Percentiles rank a stretch among this genome's conserved stretches.
These are phyloP conservation scores for Rhodomyrtus psidioides DNA, from an alignment of 441 rosid genomes.

Conservation along the genomic window DNA sequence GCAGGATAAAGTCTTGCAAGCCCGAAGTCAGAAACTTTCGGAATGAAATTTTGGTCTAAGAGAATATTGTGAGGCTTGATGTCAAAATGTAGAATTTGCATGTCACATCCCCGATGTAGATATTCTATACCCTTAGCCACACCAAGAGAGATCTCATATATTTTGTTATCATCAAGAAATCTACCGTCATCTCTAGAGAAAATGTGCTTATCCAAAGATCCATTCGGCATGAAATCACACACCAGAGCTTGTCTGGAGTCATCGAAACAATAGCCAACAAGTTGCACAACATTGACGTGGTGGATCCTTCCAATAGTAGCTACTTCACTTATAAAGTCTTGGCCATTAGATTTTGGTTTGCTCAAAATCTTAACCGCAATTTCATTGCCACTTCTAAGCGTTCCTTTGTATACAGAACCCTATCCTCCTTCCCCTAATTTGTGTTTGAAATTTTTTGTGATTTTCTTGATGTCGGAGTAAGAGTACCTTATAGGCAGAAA, in stretches of 20 bases:
- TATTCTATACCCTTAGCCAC: not conserved
- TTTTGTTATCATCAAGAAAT: not conserved
- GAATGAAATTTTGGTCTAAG: not conserved
- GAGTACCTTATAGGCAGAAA: not conserved
- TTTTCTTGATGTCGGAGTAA: not conserved
- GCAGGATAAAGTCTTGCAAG: not conserved
- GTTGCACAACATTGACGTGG: not conserved
- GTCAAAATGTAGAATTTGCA: not conserved
- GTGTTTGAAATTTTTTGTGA: not conserved
- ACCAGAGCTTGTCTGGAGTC: not conserved
- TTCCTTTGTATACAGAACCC: not conserved
- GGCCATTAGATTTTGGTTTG: not conserved
- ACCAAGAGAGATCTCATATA: not conserved
- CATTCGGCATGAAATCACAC: not conserved
- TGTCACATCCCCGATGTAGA: not conserved
- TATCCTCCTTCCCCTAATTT: not conserved
- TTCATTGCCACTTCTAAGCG: not conserved
- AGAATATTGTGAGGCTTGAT: not conserved
- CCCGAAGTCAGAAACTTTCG: not conserved
- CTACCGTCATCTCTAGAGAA: not conserved
- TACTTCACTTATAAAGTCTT: not conserved
- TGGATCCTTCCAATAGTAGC: not conserved
- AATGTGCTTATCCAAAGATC: not conserved
- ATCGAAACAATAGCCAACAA: not conserved
- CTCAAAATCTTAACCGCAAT: not conserved